phyloP scores from a whole-genome alignment of 306 rosid species.

The Vigna unguiculata region DNA sequence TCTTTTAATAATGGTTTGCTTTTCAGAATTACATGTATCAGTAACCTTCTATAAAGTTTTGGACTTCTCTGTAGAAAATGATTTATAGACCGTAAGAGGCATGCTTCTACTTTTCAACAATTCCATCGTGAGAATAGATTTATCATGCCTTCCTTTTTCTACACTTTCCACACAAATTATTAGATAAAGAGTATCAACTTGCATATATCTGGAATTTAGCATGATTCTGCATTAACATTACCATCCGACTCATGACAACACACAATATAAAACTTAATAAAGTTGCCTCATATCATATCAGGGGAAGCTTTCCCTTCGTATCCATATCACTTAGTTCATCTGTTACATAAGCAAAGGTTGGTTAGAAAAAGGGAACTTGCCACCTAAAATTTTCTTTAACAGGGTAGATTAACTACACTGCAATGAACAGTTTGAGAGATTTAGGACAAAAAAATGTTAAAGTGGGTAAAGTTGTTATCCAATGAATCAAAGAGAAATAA shows the following conservation, averaged over 20 bases:
- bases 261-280: conserved; percentile 6
- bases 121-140: background rate
- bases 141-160: background rate
- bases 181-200: background rate
- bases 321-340: background rate
- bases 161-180: background rate
- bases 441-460: background rate
- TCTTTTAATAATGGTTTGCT: background rate
- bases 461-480: background rate
- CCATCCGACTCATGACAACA: background rate
- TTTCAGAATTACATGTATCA: background rate
- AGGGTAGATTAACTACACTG: background rate
- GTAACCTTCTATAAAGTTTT: background rate
- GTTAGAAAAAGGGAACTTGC: background rate
- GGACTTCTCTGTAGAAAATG: conserved; percentile 12
- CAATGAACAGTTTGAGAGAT: background rate
- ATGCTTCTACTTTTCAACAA: background rate
- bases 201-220: background rate
- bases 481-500: background rate
- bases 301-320: conserved; percentile 1
- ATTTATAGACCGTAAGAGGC: background rate
- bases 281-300: background rate
- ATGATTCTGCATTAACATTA: background rate
- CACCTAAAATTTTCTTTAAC: background rate
- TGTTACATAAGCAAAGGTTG: background rate